These are phyloP conservation scores for Penicillium odoratum DNA, from an alignment of 495 filamentous ascomycete species.

Conservation along the genomic window DNA sequence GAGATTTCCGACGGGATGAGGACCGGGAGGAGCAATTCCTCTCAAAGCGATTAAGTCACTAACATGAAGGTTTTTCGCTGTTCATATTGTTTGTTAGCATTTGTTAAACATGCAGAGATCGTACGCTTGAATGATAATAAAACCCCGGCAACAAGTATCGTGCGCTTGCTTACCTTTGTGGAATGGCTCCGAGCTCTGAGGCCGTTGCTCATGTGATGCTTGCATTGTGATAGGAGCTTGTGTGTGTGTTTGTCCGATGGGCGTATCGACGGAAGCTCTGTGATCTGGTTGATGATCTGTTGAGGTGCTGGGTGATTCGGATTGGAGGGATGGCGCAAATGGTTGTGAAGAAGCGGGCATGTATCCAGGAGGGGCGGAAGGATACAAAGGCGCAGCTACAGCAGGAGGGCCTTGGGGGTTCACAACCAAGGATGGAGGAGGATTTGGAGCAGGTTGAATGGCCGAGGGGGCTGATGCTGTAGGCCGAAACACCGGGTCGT, in stretches of 20 bases:
- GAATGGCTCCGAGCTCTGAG: slow-evolving; percentile 31
- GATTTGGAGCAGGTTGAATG: slow-evolving; percentile 73
- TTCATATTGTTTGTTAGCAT: slow-evolving; percentile 11
- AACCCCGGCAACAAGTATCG: neutral
- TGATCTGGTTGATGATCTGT: slow-evolving; percentile 60
- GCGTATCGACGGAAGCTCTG: slow-evolving; percentile 71
- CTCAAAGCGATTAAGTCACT: slow-evolving; percentile 72
- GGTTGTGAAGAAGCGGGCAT: slow-evolving; percentile 59
- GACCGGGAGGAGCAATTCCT: slow-evolving; percentile 59
- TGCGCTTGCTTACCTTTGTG: slow-evolving; percentile 40
- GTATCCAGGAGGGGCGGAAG: slow-evolving; percentile 56
- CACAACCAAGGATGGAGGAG: slow-evolving; percentile 48
- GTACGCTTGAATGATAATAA: neutral
- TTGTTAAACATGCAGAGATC: neutral
- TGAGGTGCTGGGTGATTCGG: slow-evolving; percentile 49
- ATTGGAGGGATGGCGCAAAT: slow-evolving; percentile 53
- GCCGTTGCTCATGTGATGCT: slow-evolving; percentile 27
- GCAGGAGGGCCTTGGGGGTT: slow-evolving; percentile 45
- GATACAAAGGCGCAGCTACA: slow-evolving; percentile 37
- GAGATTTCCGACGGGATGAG: slow-evolving; percentile 56
- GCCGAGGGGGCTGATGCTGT: slow-evolving; percentile 69
- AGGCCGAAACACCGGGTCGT: slow-evolving; percentile 97
- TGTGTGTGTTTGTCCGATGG: slow-evolving; percentile 51
- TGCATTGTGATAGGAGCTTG: slow-evolving; percentile 40
- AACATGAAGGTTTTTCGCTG: slow-evolving; percentile 71